phyloP scores from a whole-genome alignment of 352 stramenopile genomes.

The Phytopythium chamaehyphon region DNA sequence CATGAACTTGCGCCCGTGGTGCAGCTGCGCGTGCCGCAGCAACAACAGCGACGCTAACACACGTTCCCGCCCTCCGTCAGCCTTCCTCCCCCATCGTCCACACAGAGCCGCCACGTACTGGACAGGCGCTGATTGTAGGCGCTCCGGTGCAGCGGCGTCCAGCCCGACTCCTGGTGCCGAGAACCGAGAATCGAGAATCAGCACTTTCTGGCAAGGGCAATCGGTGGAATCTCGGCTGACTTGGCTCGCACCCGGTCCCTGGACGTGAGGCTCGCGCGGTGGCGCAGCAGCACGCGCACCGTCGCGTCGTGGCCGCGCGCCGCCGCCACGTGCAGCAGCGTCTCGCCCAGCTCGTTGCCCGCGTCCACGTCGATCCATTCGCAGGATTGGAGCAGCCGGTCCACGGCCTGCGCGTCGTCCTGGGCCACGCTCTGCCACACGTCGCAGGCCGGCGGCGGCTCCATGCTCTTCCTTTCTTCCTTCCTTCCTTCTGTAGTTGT shows the following conservation, averaged over 20 bases:
- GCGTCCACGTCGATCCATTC: conserved; percentile 44
- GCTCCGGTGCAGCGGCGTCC: conserved; percentile 74
- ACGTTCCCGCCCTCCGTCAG: not conserved
- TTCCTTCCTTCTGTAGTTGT: conserved; percentile 1
- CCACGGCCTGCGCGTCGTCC: conserved; percentile 11
- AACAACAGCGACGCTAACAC: conserved; percentile 58
- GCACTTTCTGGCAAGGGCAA: not conserved
- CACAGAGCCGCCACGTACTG: conserved; percentile 30
- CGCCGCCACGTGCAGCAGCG: conserved; percentile 67
- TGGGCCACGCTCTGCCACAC: conserved; percentile 20
- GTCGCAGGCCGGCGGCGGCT: conserved; percentile 8
- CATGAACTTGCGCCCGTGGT: conserved; percentile 45
- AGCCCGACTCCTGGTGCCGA: conserved; percentile 66
- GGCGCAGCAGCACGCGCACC: conserved; percentile 47
- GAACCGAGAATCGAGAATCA: not conserved
- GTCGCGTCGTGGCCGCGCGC: conserved; percentile 46
- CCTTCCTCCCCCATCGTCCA: not conserved
- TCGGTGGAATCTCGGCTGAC: no score
- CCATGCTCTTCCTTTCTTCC: conserved; percentile 1
- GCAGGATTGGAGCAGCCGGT: conserved; percentile 18
- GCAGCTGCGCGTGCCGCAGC: conserved; percentile 50
- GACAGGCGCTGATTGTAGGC: conserved; percentile 62
- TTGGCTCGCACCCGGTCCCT: conserved; percentile 55
- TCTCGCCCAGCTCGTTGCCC: conserved; percentile 67
- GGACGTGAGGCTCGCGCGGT: conserved; percentile 43